These are phyloP conservation scores for Magnaporthiopsis rhizophila DNA, from an alignment of 2,329 filamentous ascomycete genomes.

Conservation along the genomic window DNA sequence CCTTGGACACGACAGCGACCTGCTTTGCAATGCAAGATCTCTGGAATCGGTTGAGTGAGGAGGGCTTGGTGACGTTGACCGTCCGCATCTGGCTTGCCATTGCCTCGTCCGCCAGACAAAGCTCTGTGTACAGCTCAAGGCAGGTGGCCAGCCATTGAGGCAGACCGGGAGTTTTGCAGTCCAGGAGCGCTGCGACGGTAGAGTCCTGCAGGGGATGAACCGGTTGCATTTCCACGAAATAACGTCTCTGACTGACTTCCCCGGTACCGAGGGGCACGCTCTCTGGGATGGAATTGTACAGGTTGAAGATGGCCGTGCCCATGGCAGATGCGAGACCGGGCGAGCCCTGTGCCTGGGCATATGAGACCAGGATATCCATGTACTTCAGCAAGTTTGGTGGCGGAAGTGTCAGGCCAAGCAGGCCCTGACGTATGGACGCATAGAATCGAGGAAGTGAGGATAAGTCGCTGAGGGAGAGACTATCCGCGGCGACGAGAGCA, in stretches of 20 bases:
- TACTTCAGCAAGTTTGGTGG: slow-evolving; percentile 8
- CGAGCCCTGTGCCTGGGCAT: slow-evolving; percentile 10
- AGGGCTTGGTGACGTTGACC: slow-evolving; percentile 39
- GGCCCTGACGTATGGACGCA: slow-evolving; percentile 1
- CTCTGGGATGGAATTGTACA: slow-evolving; percentile 1
- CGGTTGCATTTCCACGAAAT: slow-evolving; percentile 30
- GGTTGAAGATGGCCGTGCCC: slow-evolving; percentile 6
- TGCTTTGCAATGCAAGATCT: slow-evolving; percentile 47
- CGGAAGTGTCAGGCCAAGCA: background rate
- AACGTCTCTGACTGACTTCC: slow-evolving; percentile 6
- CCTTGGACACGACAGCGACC: slow-evolving; percentile 49
- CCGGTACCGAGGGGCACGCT: background rate
- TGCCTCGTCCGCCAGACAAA: slow-evolving; percentile 32
- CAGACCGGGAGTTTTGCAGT: slow-evolving; percentile 24
- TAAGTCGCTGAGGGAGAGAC: slow-evolving; percentile 39
- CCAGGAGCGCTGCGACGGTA: slow-evolving; percentile 38
- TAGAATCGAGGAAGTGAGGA: slow-evolving; percentile 25
- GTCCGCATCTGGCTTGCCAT: slow-evolving; percentile 34
- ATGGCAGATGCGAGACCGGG: slow-evolving; percentile 3
- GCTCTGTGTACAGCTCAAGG: slow-evolving; percentile 41
- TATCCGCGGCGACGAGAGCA: slow-evolving; percentile 35
- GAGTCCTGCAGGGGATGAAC: slow-evolving; percentile 54
- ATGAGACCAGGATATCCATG: slow-evolving; percentile 15
- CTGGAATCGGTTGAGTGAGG: slow-evolving; percentile 51
- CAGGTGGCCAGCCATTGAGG: slow-evolving; percentile 42